phyloP scores from a whole-genome alignment of 2,329 filamentous ascomycete genomes.

The Fusarium papillatum region DNA sequence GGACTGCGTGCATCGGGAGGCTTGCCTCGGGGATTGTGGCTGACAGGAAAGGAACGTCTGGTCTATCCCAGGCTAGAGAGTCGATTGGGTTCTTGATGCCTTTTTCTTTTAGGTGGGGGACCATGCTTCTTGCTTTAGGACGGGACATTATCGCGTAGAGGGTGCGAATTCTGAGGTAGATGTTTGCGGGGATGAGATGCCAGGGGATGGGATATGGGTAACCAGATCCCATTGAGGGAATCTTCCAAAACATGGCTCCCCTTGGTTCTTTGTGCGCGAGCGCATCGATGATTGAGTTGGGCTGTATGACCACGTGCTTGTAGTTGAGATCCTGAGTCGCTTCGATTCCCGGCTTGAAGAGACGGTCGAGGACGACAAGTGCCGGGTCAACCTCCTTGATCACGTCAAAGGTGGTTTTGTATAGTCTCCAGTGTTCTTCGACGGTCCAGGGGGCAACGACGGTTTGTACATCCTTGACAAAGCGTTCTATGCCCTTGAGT shows the following conservation, averaged over 20 bases:
- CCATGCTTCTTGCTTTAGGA: slow-evolving; percentile 24
- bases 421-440: slow-evolving; percentile 47
- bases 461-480: slow-evolving; percentile 29
- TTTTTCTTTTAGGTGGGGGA: slow-evolving; percentile 50
- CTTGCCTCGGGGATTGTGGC: slow-evolving; percentile 41
- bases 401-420: slow-evolving; percentile 40
- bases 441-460: slow-evolving; percentile 46
- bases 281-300: slow-evolving; percentile 58
- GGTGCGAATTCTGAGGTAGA: slow-evolving; percentile 41
- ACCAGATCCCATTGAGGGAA: slow-evolving; percentile 55
- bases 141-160: slow-evolving; percentile 29
- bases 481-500: slow-evolving; percentile 20
- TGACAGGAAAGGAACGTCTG: slow-evolving; percentile 42
- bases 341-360: slow-evolving; percentile 45
- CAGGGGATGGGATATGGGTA: slow-evolving; percentile 60
- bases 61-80: slow-evolving; percentile 37
- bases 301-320: slow-evolving; percentile 55
- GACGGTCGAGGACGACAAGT: slow-evolving; percentile 48
- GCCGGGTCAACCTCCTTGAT: slow-evolving; percentile 49
- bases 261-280: slow-evolving; percentile 54
- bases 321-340: slow-evolving; percentile 36
- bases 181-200: slow-evolving; percentile 56
- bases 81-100: slow-evolving; percentile 42
- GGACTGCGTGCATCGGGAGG: slow-evolving; percentile 54
- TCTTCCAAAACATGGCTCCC: slow-evolving; percentile 53